A percentile compares a stretch with the other conserved stretches of the same genome.
These are phyloP conservation scores for Rutstroemia sp. DNA, from an alignment of 2,329 filamentous ascomycete genomes.

Conservation along the genomic window DNA sequence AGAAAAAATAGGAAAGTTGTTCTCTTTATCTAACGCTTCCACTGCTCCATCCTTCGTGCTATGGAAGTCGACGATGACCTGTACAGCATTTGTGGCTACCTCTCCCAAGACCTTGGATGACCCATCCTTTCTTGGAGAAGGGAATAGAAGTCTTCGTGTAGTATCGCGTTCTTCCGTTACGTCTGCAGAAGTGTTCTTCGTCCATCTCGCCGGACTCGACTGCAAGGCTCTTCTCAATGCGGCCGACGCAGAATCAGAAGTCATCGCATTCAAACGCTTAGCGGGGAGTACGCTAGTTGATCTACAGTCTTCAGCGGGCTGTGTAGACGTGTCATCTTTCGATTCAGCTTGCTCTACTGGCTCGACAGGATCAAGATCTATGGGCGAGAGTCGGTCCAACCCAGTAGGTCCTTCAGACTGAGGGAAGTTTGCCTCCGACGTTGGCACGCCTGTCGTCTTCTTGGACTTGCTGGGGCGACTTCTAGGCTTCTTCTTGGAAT, in stretches of 20 bases:
- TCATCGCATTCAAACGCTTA: slow-evolving; percentile 26
- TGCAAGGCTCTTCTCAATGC: slow-evolving; percentile 28
- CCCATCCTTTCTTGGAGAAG: slow-evolving; percentile 63
- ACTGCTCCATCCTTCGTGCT: slow-evolving; percentile 18
- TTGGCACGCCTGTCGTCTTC: slow-evolving; percentile 9
- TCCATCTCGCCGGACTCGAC: slow-evolving; percentile 35
- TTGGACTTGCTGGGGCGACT: slow-evolving; percentile 27
- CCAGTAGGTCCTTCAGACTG: slow-evolving; percentile 27
- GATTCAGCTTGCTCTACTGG: not conserved
- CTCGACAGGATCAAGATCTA: slow-evolving; percentile 1
- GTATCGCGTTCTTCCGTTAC: slow-evolving; percentile 42
- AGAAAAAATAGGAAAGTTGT: slow-evolving; percentile 19
- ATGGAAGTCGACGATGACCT: slow-evolving; percentile 34
- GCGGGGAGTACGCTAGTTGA: slow-evolving; percentile 21
- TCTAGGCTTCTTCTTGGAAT: slow-evolving; percentile 37
- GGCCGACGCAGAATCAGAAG: slow-evolving; percentile 26
- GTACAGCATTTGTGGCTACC: slow-evolving; percentile 45
- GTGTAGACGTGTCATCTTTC: too few relatives aligned
- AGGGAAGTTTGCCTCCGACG: slow-evolving; percentile 33
- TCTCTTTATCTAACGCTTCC: slow-evolving; percentile 26
- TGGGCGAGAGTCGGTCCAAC: slow-evolving; percentile 1
- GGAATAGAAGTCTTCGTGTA: slow-evolving; percentile 68
- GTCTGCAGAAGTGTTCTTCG: slow-evolving; percentile 44
- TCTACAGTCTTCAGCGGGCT: slow-evolving; percentile 13
- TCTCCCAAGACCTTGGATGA: slow-evolving; percentile 55